Base-by-base conservation (phyloP, 345 rosid species). In the Fremontodendron californicum region DNA sequence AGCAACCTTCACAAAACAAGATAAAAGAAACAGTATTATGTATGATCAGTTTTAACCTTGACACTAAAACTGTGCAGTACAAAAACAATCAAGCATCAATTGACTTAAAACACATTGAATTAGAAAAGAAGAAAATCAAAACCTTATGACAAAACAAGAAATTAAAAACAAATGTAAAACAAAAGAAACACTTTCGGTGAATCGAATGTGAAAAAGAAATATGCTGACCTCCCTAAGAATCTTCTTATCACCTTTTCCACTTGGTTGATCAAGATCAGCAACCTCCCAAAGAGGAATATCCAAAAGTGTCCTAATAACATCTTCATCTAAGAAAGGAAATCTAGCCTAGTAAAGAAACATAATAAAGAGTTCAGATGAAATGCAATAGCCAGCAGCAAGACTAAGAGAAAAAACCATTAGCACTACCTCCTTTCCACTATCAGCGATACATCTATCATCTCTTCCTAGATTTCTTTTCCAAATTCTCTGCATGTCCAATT, bases 391-490 rank as follows among this genome's bases (percentile, higher is more conserved):
- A 35, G 62, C 18, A 49, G 15, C 37, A 19, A 33, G 27, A 23
- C 48, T 18, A 72, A 69, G 43, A 7, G 66, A 42, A 76, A 3
- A 10, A 33, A 55, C 66, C 12, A 37, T 46, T 49, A 40, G 75
- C 27, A 25, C 9, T 80, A 94, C 98, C 99, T 95, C 99, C 86
- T 90, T 93, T 45, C 99, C 97, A 52, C 85, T 87, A 84, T 93
- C 99, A 66, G 89, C 87, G 71, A 92, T 90, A 80, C 96, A 92
- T 80, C 99, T 81, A 82, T 95, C 99, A 86, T 95, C 99, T 78
- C 99, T 87, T 58, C 99, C 99, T 81, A 95, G 88, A 78, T 95
- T 93, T 79, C 98, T 86, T 82, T 90, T 95, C 99, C 99, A 95
- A 51, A 95, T 95, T 74, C 99, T 89, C 84, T 93, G 98, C 97